Percentiles rank a stretch among this genome's conserved stretches.
These are phyloP conservation scores for Sarocladium kiliense DNA, from an alignment of 2,329 filamentous ascomycete species.

Conservation along the genomic window DNA sequence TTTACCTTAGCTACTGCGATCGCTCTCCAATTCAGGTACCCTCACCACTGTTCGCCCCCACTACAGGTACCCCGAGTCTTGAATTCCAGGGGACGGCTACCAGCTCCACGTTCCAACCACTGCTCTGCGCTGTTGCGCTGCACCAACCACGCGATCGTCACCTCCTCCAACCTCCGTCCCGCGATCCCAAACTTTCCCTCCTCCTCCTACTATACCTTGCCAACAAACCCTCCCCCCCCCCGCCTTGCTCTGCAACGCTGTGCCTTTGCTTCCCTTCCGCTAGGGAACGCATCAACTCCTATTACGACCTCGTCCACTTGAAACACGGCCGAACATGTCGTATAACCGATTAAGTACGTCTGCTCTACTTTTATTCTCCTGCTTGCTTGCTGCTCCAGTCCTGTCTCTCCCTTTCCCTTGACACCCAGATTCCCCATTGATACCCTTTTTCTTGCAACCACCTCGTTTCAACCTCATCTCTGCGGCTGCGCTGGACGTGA, in stretches of 20 bases:
- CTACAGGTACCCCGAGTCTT: neutral
- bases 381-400: constrained; percentile 7
- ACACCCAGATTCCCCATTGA: constrained; percentile 5
- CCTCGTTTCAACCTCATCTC: neutral
- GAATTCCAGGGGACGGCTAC: constrained; percentile 4
- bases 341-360: constrained; percentile 70
- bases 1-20: too few species aligned
- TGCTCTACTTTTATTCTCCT: constrained; percentile 11
- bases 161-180: neutral
- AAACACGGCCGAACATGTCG: constrained; percentile 46
- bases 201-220: neutral
- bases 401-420: constrained; percentile 13
- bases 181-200: neutral
- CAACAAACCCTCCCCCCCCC: neutral
- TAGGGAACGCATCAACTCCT: neutral
- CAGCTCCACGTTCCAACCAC: constrained; percentile 4
- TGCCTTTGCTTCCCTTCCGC: constrained; percentile 1
- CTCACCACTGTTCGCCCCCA: neutral
- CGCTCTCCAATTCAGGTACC: too few species aligned
- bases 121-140: neutral
- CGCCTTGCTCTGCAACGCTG: constrained; percentile 8
- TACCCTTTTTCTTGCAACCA: neutral
- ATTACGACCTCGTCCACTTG: constrained; percentile 5
- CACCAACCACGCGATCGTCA: neutral
- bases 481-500: constrained; percentile 7